Percentiles rank a stretch among this genome's conserved stretches.
Conservation (phyloP, 805 yeast genomes). For the Metschnikowia lochheadii region DNA sequence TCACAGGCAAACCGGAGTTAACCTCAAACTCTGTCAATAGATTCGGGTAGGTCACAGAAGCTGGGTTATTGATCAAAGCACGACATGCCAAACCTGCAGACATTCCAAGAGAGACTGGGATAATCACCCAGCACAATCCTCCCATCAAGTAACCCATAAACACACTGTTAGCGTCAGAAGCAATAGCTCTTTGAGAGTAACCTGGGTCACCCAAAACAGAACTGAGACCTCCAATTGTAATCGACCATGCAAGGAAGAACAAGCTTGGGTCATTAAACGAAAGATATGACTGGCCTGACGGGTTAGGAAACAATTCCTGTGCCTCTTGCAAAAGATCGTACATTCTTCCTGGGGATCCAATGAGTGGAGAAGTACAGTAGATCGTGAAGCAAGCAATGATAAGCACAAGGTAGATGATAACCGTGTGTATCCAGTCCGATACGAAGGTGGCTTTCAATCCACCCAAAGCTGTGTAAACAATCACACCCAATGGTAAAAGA, state of each 20-base stretch:
- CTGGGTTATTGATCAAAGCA: slow-evolving; percentile 22
- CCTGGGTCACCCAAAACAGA: slow-evolving; percentile 23
- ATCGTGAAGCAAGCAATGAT: slow-evolving; percentile 29
- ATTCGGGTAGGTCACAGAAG: slow-evolving; percentile 12
- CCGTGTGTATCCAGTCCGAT: slow-evolving; percentile 70
- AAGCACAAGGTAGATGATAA: slow-evolving; percentile 39
- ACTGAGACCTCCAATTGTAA: slow-evolving; percentile 11
- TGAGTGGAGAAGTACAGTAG: slow-evolving; percentile 32
- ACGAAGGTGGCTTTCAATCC: slow-evolving; percentile 80
- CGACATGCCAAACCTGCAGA: slow-evolving; percentile 37
- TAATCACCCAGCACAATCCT: slow-evolving; percentile 43
- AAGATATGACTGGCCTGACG: slow-evolving; percentile 8
- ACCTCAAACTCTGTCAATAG: slow-evolving; percentile 3
- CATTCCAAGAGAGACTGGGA: slow-evolving; percentile 33
- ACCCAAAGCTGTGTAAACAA: slow-evolving; percentile 71
- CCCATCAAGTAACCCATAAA: slow-evolving; percentile 45
- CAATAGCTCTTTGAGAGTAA: slow-evolving; percentile 38
- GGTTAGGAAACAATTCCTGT: slow-evolving; percentile 1
- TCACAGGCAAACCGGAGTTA: slow-evolving; percentile 31
- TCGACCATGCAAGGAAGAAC: slow-evolving; percentile 16
- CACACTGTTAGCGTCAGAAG: slow-evolving; percentile 38
- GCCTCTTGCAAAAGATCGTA: slow-evolving; percentile 39
- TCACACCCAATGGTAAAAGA: slow-evolving; percentile 55
- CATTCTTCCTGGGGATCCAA: slow-evolving; percentile 44
- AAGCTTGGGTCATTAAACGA: slow-evolving; percentile 15